Conservation (phyloP, 1,284 basidiomycete genomes). For the Heterobasidion occidentale region DNA sequence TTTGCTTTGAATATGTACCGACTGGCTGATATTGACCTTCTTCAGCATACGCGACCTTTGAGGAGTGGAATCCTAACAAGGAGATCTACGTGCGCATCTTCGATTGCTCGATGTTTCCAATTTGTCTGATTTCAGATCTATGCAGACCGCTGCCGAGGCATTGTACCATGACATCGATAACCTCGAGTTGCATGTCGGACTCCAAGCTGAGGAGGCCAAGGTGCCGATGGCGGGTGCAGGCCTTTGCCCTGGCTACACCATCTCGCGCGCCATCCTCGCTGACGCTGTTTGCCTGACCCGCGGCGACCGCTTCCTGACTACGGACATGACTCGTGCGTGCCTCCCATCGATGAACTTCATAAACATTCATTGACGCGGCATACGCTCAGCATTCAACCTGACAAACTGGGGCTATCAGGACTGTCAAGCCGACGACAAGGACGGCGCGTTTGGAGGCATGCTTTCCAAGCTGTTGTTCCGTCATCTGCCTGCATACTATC, state of each 20-base stretch:
- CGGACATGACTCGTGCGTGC: slow-evolving; percentile 55
- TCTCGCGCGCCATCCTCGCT: slow-evolving; percentile 76
- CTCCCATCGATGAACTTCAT: slow-evolving; percentile 10
- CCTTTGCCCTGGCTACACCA: slow-evolving; percentile 81
- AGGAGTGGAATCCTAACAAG: slow-evolving; percentile 73
- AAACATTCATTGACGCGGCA: slow-evolving; percentile 12
- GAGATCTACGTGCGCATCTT: slow-evolving; percentile 44
- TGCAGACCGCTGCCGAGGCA: slow-evolving; percentile 51
- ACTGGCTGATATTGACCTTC: not conserved
- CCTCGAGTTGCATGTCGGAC: slow-evolving; percentile 67
- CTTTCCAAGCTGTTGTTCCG: slow-evolving; percentile 67
- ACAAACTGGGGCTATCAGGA: slow-evolving; percentile 76
- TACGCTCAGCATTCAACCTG: slow-evolving; percentile 50
- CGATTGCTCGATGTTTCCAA: not conserved
- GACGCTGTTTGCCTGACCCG: slow-evolving; percentile 70
- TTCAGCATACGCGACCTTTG: slow-evolving; percentile 51
- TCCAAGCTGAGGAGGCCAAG: slow-evolving; percentile 75
- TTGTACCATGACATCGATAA: slow-evolving; percentile 73
- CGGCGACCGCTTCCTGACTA: slow-evolving; percentile 74
- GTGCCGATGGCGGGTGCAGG: slow-evolving; percentile 67
- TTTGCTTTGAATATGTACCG: not conserved
- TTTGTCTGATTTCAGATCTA: slow-evolving; percentile 2
- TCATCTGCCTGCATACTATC: slow-evolving; percentile 63
- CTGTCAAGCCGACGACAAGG: slow-evolving; percentile 50
- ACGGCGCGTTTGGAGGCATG: slow-evolving; percentile 69